Conservation (phyloP, 768 basidiomycete genomes). For the Galerina sulciceps region DNA sequence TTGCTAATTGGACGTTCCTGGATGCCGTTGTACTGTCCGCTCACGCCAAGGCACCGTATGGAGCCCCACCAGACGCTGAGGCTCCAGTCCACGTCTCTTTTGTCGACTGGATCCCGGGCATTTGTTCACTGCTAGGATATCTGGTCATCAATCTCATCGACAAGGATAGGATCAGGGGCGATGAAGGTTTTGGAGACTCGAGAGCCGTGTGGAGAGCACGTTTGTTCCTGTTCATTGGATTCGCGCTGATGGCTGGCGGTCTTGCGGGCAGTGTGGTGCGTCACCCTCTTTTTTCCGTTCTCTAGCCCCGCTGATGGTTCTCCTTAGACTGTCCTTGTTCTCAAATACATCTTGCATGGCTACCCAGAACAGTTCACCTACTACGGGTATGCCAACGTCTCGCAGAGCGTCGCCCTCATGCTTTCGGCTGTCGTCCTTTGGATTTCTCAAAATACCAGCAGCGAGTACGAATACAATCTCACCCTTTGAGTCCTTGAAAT, state of each 20-base stretch:
- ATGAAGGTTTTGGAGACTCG: slow-evolving; percentile 81
- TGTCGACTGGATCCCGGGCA: slow-evolving; percentile 97
- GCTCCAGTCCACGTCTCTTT: slow-evolving; percentile 79
- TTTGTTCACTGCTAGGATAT: slow-evolving; percentile 92
- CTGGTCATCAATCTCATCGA: slow-evolving; percentile 93
- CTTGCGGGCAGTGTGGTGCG: slow-evolving; percentile 95
- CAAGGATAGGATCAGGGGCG: slow-evolving; percentile 84
- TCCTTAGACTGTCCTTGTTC: slow-evolving; percentile 77
- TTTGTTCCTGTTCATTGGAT: slow-evolving; percentile 90
- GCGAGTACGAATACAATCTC: slow-evolving; percentile 94
- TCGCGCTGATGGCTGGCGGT: slow-evolving; percentile 97
- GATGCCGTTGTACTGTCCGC: slow-evolving; percentile 92
- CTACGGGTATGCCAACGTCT: slow-evolving; percentile 96
- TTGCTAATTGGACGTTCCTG: slow-evolving; percentile 94
- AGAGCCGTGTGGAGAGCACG: slow-evolving; percentile 91
- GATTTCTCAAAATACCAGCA: slow-evolving; percentile 84
- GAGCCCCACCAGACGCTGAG: slow-evolving; percentile 63
- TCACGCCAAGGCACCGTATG: slow-evolving; percentile 79
- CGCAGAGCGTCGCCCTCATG: slow-evolving; percentile 87
- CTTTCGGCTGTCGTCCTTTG: slow-evolving; percentile 87
- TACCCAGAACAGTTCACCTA: slow-evolving; percentile 81
- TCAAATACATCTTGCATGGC: slow-evolving; percentile 84
- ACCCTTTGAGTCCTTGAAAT: slow-evolving; percentile 50
- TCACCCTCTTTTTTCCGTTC: slow-evolving; percentile 19
- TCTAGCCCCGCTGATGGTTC: neutral